These are phyloP conservation scores for Catharanthus roseus DNA, from an alignment of 257 asterid genomes.

Conservation along the genomic window DNA sequence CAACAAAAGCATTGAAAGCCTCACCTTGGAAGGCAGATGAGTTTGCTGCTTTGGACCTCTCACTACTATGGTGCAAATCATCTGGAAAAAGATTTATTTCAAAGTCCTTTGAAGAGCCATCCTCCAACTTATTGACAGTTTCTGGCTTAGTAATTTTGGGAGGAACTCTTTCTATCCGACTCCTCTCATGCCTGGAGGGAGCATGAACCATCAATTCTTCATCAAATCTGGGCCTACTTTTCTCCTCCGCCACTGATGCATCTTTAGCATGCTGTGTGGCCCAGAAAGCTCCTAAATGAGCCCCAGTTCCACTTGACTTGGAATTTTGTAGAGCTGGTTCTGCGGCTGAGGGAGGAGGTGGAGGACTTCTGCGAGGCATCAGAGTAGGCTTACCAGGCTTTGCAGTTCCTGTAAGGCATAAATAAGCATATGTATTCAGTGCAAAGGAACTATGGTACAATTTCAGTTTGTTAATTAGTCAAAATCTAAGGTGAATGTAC, in stretches of 20 bases:
- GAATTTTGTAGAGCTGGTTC: constrained; percentile 44
- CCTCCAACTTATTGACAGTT: constrained; percentile 30
- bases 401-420: constrained; percentile 48
- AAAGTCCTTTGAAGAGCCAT: constrained; percentile 29
- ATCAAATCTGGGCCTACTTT: constrained; percentile 48
- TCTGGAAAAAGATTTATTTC: constrained; percentile 50
- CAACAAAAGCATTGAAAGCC: constrained; percentile 61
- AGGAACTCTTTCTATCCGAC: constrained; percentile 23
- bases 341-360: constrained; percentile 71
- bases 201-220: constrained; percentile 41
- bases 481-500: neutral
- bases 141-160: constrained; percentile 22
- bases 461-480: neutral
- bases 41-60: constrained; percentile 37
- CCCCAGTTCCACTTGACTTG: constrained; percentile 40
- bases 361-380: constrained; percentile 88
- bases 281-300: constrained; percentile 90
- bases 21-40: constrained; percentile 43
- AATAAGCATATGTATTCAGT: constrained; percentile 11
- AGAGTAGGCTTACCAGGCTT: constrained; percentile 68
- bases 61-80: constrained; percentile 31
- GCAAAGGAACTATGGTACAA: constrained; percentile 8
- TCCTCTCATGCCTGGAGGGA: constrained; percentile 41
- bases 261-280: constrained; percentile 70
- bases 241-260: constrained; percentile 47